Conservation (phyloP, 441 rosid genomes). For the Bocquillonia castaneifolia region DNA sequence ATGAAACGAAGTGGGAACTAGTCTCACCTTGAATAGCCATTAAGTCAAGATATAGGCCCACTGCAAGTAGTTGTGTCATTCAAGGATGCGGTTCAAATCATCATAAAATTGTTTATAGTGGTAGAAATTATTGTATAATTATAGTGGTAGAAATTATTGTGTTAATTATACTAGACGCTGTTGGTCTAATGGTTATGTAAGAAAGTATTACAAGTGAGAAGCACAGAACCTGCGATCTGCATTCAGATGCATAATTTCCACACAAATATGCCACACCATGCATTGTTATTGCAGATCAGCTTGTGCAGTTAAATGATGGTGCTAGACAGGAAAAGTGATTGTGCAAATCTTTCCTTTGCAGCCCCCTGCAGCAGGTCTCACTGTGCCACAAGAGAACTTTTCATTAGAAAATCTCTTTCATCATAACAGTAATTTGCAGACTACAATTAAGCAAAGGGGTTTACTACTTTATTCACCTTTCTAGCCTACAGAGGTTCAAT, state of each 20-base stretch:
- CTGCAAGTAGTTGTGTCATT: not conserved
- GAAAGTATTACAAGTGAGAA: not conserved
- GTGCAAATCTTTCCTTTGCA: too few species aligned
- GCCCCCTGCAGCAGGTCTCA: too few species aligned
- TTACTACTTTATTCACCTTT: too few species aligned
- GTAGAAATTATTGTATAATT: not conserved
- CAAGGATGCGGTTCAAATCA: not conserved
- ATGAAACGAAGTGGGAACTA: not conserved
- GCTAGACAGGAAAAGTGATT: too few species aligned
- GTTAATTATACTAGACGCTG: constrained; percentile 3
- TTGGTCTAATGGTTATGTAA: not conserved
- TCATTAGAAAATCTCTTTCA: too few species aligned
- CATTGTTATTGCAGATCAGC: not conserved
- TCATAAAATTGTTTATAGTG: constrained; percentile 12
- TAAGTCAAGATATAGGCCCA: not conserved
- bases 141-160: too few species aligned
- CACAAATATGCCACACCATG: too few species aligned
- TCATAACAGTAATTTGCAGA: too few species aligned
- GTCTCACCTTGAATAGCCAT: not conserved
- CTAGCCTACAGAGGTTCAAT: too few species aligned
- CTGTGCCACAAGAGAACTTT: too few species aligned
- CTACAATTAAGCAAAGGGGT: too few species aligned
- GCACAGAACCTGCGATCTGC: not conserved
- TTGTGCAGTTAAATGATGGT: not conserved
- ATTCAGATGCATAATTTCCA: not conserved